Evolutionary conservation across 2,329 filamentous ascomycete species (phyloP).

Genomic region (Colletotrichum phormii): DNA sequence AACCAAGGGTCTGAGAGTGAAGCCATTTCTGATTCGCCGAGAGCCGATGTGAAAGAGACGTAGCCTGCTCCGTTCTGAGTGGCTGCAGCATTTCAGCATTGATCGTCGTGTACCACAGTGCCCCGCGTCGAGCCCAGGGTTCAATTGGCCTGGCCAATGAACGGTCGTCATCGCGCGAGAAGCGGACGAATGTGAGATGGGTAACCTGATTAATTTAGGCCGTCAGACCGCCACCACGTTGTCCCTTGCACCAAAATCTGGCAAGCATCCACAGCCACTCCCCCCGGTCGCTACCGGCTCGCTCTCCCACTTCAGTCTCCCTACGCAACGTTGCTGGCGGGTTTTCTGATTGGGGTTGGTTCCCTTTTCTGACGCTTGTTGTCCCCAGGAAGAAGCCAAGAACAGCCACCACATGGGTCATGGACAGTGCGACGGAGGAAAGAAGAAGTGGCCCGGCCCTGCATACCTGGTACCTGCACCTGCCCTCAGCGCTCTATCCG

Average conservation of each 20-base stretch:
- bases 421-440: conserved; percentile 26
- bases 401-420: conserved; percentile 31
- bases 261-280: no score
- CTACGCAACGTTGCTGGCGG: conserved; percentile 11
- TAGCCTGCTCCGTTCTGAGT: not conserved
- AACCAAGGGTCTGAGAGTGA: not conserved
- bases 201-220: not conserved
- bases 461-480: not conserved
- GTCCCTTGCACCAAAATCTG: conserved; percentile 14
- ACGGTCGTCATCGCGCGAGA: not conserved
- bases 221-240: conserved; percentile 16
- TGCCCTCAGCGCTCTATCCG: not conserved
- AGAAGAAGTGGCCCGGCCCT: not conserved
- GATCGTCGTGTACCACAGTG: not conserved
- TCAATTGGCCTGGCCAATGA: conserved; percentile 11
- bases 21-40: not conserved
- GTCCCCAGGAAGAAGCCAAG: not conserved
- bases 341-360: not conserved
- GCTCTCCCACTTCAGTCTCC: not conserved
- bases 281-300: not conserved
- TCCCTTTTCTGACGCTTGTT: conserved; percentile 14
- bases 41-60: not conserved
- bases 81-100: not conserved
- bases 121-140: not conserved
- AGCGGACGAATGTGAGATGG: conserved; percentile 10